phyloP scores from a whole-genome alignment of 257 asterid species.

The Plantago elongata region DNA sequence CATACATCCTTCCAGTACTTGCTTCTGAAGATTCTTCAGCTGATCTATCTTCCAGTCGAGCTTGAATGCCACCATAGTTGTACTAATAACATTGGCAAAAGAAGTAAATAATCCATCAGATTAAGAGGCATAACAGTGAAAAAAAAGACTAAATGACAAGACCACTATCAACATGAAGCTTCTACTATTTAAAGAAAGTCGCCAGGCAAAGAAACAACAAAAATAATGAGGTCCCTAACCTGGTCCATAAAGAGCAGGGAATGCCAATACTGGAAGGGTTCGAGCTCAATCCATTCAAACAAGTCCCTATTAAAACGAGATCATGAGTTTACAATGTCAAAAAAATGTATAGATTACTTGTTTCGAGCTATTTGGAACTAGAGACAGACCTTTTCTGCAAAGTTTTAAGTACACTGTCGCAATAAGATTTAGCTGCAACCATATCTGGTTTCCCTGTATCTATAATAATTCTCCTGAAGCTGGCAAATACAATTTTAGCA shows the following conservation, averaged over 20 bases:
- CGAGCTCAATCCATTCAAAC: constrained; percentile 95
- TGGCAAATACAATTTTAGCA: constrained; percentile 71
- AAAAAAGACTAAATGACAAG: not conserved
- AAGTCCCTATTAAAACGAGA: constrained; percentile 55
- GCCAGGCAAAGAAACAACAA: constrained; percentile 17
- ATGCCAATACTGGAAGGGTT: constrained; percentile 91
- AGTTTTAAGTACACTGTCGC: constrained; percentile 81
- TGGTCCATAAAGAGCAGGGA: constrained; percentile 96
- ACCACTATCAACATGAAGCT: not conserved
- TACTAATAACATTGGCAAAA: constrained; percentile 37
- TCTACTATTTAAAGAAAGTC: constrained; percentile 12
- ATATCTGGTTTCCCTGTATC: constrained; percentile 89
- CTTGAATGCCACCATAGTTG: constrained; percentile 95
- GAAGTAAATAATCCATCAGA: constrained; percentile 17
- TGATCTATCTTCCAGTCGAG: constrained; percentile 44
- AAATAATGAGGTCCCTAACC: constrained; percentile 37
- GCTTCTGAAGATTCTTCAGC: constrained; percentile 42
- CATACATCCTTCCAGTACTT: constrained; percentile 30
- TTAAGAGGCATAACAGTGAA: not conserved
- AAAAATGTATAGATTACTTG: constrained; percentile 2
- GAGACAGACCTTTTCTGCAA: constrained; percentile 67
- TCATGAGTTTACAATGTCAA: constrained; percentile 23
- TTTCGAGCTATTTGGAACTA: constrained; percentile 8
- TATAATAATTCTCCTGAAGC: constrained; percentile 74
- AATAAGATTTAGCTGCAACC: constrained; percentile 87